Percentiles rank a stretch among this genome's conserved stretches.
Conservation (phyloP, 805 yeast species). For the Brettanomyces naardenensis region DNA sequence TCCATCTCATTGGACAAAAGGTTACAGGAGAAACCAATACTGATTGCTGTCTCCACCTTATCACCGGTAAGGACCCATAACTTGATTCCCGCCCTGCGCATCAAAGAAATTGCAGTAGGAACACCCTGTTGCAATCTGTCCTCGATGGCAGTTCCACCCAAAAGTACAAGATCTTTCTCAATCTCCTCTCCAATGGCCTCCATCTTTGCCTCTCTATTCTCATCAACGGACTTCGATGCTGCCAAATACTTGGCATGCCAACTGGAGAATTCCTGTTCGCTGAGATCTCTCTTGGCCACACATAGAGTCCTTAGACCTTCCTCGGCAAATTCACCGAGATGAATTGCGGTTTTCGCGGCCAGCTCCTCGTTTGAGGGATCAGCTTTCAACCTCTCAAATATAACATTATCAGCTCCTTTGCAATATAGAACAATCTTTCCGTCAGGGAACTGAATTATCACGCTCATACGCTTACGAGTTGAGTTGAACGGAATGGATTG, state of each 20-base stretch:
- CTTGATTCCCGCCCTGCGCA: slow-evolving; percentile 68
- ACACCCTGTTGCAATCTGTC: slow-evolving; percentile 75
- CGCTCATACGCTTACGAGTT: slow-evolving; percentile 73
- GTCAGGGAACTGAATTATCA: slow-evolving; percentile 42
- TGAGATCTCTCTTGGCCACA: slow-evolving; percentile 50
- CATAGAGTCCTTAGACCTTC: slow-evolving; percentile 77
- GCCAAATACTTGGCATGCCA: slow-evolving; percentile 52
- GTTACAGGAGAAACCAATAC: slow-evolving; percentile 75
- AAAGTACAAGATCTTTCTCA: slow-evolving; percentile 45
- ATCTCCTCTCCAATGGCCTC: slow-evolving; percentile 50
- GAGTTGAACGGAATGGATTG: slow-evolving; percentile 60
- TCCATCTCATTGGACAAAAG: slow-evolving; percentile 63
- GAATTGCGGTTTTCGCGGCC: slow-evolving; percentile 48
- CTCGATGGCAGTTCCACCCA: slow-evolving; percentile 81
- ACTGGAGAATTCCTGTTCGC: slow-evolving; percentile 33
- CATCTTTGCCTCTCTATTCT: slow-evolving; percentile 49
- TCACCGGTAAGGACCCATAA: slow-evolving; percentile 83
- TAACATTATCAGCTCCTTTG: slow-evolving; percentile 76
- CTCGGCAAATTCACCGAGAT: slow-evolving; percentile 61
- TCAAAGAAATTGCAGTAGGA: slow-evolving; percentile 59
- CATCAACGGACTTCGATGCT: slow-evolving; percentile 49
- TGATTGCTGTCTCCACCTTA: slow-evolving; percentile 76
- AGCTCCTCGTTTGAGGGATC: slow-evolving; percentile 31
- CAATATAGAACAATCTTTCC: slow-evolving; percentile 38
- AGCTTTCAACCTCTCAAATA: slow-evolving; percentile 36